Conservation (phyloP, 805 yeast species). For the Candida parachauliodes region DNA sequence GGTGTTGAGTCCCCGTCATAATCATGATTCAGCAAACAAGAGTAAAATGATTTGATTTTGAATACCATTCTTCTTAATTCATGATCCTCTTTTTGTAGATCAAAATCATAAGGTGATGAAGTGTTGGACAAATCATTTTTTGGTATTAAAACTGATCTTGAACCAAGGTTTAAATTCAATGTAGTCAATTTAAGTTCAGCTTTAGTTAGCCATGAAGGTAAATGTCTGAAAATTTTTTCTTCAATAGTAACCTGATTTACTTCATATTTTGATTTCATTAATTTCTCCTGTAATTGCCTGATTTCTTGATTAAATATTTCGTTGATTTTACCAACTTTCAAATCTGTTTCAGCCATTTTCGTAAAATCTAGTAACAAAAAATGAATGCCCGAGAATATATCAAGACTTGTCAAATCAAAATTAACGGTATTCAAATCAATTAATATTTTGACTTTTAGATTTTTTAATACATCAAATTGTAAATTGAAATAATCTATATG, state of each 20-base stretch:
- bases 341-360: constrained; percentile 18
- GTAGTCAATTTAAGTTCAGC: constrained; percentile 15
- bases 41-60: constrained; percentile 2
- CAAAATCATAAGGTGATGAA: constrained; percentile 11
- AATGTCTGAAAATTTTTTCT: constrained; percentile 17
- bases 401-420: constrained; percentile 27
- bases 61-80: constrained; percentile 17
- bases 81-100: constrained; percentile 15
- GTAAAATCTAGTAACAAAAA: constrained; percentile 25
- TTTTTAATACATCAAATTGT: constrained; percentile 22
- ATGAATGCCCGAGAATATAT: constrained; percentile 29
- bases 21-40: constrained; percentile 10
- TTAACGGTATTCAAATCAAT: constrained; percentile 18
- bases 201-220: constrained; percentile 35
- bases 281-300: constrained; percentile 10
- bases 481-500: constrained; percentile 11
- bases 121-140: constrained; percentile 14
- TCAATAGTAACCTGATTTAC: constrained; percentile 5
- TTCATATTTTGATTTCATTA: not conserved
- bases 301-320: constrained; percentile 21
- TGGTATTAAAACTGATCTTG: constrained; percentile 37
- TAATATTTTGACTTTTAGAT: constrained; percentile 21
- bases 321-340: constrained; percentile 28
- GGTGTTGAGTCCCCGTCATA: constrained; percentile 2
- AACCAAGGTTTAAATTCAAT: constrained; percentile 26